Percentiles rank a stretch among this genome's conserved stretches.
These are phyloP conservation scores for Massariosphaeria phaeospora DNA, from an alignment of 495 filamentous ascomycete genomes.

Conservation along the genomic window DNA sequence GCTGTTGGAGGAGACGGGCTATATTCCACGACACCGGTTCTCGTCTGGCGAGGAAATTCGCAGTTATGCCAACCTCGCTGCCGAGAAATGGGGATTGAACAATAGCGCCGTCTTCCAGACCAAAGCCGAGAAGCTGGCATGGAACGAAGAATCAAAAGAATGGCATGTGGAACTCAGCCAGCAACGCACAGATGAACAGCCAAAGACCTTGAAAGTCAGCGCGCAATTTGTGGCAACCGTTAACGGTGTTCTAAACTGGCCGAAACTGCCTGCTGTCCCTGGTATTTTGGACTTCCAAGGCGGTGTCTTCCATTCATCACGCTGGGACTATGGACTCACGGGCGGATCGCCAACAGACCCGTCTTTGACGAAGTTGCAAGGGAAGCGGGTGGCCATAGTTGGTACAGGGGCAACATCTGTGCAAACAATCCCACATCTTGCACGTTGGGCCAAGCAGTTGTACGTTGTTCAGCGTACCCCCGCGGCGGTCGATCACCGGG, in stretches of 20 bases:
- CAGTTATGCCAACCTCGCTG: constrained; percentile 43
- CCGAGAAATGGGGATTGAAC: constrained; percentile 44
- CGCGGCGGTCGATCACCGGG: constrained; percentile 47
- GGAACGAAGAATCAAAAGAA: constrained; percentile 43
- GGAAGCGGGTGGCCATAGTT: constrained; percentile 30
- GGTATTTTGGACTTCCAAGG: constrained; percentile 48
- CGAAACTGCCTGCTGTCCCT: constrained; percentile 44
- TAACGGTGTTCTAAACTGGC: constrained; percentile 43
- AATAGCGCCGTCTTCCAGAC: constrained; percentile 49
- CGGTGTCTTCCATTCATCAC: constrained; percentile 49
- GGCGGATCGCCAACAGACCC: constrained; percentile 51
- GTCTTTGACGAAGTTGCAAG: constrained; percentile 39
- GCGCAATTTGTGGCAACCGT: constrained; percentile 42
- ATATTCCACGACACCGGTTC: constrained; percentile 49
- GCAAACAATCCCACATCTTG: constrained; percentile 24
- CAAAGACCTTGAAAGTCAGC: constrained; percentile 33
- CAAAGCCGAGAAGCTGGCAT: constrained; percentile 37
- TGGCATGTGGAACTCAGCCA: constrained; percentile 44
- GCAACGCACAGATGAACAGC: constrained; percentile 30
- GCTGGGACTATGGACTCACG: constrained; percentile 52
- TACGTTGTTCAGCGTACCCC: constrained; percentile 57
- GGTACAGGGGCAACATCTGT: constrained; percentile 29
- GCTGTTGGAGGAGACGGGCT: constrained; percentile 56
- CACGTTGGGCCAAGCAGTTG: constrained; percentile 47
- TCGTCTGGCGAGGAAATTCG: constrained; percentile 45